These are phyloP conservation scores for Mycena chlorophos DNA, from an alignment of 768 basidiomycete genomes.

Conservation along the genomic window DNA sequence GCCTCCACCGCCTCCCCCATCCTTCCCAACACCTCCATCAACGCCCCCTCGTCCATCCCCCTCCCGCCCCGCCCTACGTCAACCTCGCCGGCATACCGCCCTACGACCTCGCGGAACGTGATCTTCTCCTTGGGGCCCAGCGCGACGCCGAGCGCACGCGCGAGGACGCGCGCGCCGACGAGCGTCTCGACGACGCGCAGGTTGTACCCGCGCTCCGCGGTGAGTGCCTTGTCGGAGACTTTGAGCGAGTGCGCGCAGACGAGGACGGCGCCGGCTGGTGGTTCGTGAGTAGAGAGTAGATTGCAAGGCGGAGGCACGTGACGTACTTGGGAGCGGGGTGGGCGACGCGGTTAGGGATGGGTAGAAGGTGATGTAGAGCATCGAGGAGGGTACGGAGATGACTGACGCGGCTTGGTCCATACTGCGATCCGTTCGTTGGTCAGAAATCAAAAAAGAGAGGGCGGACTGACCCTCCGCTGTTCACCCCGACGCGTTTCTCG, in stretches of 20 bases:
- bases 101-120: constrained; percentile 68
- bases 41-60: constrained; percentile 44
- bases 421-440: constrained; percentile 34
- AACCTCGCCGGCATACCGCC: constrained; percentile 51
- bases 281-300: neutral
- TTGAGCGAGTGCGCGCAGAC: constrained; percentile 85
- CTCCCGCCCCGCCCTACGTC: constrained; percentile 38
- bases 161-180: constrained; percentile 74
- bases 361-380: constrained; percentile 81
- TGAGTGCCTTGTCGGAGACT: constrained; percentile 75
- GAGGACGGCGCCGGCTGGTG: constrained; percentile 49
- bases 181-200: constrained; percentile 91
- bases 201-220: constrained; percentile 80
- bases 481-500: constrained; percentile 82
- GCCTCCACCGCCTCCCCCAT: constrained; percentile 51
- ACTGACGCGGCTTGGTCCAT: constrained; percentile 94
- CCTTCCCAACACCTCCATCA: constrained; percentile 49
- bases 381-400: constrained; percentile 67
- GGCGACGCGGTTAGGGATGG: constrained; percentile 68
- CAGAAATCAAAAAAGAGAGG: neutral
- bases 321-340: constrained; percentile 51
- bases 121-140: constrained; percentile 50
- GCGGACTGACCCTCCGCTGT: constrained; percentile 67
- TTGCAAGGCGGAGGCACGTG: neutral
- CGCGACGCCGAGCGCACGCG: constrained; percentile 52